Base-by-base conservation (phyloP, 768 basidiomycete species). In the Chiua virens region DNA sequence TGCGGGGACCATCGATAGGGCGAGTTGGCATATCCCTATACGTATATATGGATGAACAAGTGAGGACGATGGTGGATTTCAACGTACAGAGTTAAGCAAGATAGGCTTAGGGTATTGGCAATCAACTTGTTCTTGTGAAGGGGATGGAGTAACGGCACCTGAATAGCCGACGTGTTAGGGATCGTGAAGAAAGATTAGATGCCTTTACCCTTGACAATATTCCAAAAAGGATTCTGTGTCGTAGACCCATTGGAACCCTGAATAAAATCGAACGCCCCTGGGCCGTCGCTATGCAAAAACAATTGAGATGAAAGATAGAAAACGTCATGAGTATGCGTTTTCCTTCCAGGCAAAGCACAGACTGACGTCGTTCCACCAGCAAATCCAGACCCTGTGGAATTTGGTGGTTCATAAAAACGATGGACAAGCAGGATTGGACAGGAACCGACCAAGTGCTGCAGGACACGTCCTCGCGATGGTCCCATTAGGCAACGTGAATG, bases 21-120 rank as follows among this genome's bases (percentile, higher is more conserved):
- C 8, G 60, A 58, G 54, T 80, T 72, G 8, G 87, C 85, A 59
- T 75, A 82, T 39, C 87, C 89, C 86, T 64, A 13, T 20, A 32
- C 7, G 34, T n/a, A 32, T 18, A 15, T 35, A 14, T 23, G 22
- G n/a, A 21, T 64, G 81, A 58, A 32, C 10, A n/a, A 10, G 17
- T 11, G 22, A 39, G 17, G 18, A 39, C 18, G 8, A 37, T 22
- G 34, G 14, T 6, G 6, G 15, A 28, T n/a, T 23, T 1, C 34
- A 9, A 9, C 62, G 17, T 22, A 61, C 62, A 1, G 84, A 85
- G 64, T 92, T 86, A 25, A 91, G 74, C 20, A 92, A 67, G 59
- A 92, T 87, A 8, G 89, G 89, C 66, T 90, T 92, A 20, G 89
- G 87, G 56, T 71, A 67, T 23, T 92, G 89, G 66, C 89, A 91